Conservation (phyloP, 257 asterid genomes). For the Solanum chiquidenum region DNA sequence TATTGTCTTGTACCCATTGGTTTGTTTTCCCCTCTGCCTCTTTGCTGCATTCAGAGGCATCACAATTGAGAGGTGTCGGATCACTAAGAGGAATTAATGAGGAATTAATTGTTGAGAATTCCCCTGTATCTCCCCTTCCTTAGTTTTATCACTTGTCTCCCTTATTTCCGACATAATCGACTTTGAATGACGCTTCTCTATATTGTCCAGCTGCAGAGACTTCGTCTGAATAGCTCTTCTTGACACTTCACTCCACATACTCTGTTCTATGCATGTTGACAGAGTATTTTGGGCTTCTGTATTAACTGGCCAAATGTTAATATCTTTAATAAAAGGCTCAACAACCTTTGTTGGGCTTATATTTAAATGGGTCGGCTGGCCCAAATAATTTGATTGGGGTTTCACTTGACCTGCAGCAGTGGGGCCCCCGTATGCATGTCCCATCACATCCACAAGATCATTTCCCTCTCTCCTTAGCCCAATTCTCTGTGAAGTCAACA, state of each 20-base stretch:
- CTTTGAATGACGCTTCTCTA: neutral
- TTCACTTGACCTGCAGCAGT: neutral
- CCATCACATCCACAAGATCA: neutral
- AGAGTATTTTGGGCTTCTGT: neutral
- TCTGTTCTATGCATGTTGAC: neutral
- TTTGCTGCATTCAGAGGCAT: too few relatives aligned
- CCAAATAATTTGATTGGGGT: neutral
- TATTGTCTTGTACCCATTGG: too few relatives aligned
- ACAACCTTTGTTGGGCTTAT: neutral
- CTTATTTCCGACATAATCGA: too few relatives aligned
- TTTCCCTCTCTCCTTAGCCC: neutral
- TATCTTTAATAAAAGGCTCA: neutral
- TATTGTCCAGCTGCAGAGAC: neutral
- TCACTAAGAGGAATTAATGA: too few relatives aligned
- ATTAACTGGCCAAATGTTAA: neutral
- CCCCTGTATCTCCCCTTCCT: too few relatives aligned
- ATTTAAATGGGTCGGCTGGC: neutral
- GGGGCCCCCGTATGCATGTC: neutral
- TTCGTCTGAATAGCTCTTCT: neutral
- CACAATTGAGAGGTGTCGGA: too few relatives aligned
- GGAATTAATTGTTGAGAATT: too few relatives aligned
- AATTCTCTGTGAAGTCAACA: neutral
- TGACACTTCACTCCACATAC: neutral
- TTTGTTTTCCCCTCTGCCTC: too few relatives aligned
- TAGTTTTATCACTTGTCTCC: too few relatives aligned